Base-by-base conservation (phyloP, 2,329 filamentous ascomycete species). In the Xylariales sp. region DNA sequence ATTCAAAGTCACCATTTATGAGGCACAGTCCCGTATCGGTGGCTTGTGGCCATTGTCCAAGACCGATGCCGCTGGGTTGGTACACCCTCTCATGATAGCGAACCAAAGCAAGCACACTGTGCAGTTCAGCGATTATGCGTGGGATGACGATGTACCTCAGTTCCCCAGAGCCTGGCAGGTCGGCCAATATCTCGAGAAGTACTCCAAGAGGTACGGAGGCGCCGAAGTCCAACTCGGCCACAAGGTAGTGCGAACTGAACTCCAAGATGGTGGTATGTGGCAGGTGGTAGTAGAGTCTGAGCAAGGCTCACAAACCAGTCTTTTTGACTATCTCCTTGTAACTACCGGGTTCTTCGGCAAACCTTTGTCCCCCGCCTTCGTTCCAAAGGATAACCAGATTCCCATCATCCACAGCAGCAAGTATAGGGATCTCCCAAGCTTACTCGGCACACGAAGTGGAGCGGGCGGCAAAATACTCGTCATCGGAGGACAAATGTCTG, bases 41-140 rank as follows among this genome's bases (percentile, higher is more conserved):
- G 88, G 88, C 0, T 74, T 93, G n/a, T 94, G 88, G 88, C 82
- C 83, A 4, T 62, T 66, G 2, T 59, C 61, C 11, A 69, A 66
- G 37, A 48, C 62, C 2, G 78, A 81, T 38, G 48, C 44, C n/a
- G 61, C 49, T 2, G 70, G 76, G 3, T 62, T 76, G 27, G 62
- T 83, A 13, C 78, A 84, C 44, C 83, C 83, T 7, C 71, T 84
- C 37, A 85, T 85, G 70, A 68, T 76, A 13, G 77, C 77, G 4
- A 94, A 94, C 56, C 78, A 90, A 51, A 89, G 84, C 62, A 76
- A 75, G 31, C 87, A 88, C 58, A 88, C 85, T 0, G 79, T 93
- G 46, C 74, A 77, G 49, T 83, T 83, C 50, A 80, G 76, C 46
- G 88, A 91, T 54, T 58, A 88, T 17, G 74, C 84, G 5, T 94